These are phyloP conservation scores for Casuarina glauca DNA, from an alignment of 306 rosid genomes.

Conservation along the genomic window DNA sequence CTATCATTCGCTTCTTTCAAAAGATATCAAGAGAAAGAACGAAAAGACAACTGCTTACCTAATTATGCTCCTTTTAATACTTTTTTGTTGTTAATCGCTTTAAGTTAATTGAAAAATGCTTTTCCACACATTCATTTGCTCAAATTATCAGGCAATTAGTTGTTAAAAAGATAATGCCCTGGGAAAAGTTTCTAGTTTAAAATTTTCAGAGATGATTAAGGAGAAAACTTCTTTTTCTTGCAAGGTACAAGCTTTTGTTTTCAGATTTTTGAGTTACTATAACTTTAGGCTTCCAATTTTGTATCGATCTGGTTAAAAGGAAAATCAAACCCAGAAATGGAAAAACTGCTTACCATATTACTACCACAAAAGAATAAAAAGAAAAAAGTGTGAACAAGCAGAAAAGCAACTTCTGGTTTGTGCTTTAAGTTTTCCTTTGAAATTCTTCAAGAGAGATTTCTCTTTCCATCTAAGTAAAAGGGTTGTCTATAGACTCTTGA, in stretches of 20 bases:
- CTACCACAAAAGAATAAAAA: not conserved
- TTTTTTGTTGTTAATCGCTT: not conserved
- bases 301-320: slow-evolving; percentile 1
- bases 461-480: slow-evolving; percentile 23
- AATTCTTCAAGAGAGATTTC: not conserved
- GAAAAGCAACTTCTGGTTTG: not conserved
- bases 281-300: slow-evolving; percentile 6
- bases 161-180: not conserved
- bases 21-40: not conserved
- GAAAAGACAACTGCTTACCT: not conserved
- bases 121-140: not conserved
- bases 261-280: slow-evolving; percentile 13
- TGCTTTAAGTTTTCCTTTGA: slow-evolving; percentile 1
- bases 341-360: not conserved
- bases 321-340: not conserved
- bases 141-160: not conserved
- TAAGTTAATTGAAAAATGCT: not conserved
- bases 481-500: slow-evolving; percentile 27
- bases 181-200: slow-evolving; percentile 18
- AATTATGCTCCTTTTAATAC: not conserved
- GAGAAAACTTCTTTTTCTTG: slow-evolving; percentile 25
- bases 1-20: slow-evolving; percentile 9
- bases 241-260: slow-evolving; percentile 19
- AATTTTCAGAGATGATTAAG: slow-evolving; percentile 15
- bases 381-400: not conserved